A percentile compares a stretch with the other conserved stretches of the same genome.
Evolutionary conservation across 108 stramenopile species (phyloP).

Genomic region (Discostella pseudostelligera): DNA sequence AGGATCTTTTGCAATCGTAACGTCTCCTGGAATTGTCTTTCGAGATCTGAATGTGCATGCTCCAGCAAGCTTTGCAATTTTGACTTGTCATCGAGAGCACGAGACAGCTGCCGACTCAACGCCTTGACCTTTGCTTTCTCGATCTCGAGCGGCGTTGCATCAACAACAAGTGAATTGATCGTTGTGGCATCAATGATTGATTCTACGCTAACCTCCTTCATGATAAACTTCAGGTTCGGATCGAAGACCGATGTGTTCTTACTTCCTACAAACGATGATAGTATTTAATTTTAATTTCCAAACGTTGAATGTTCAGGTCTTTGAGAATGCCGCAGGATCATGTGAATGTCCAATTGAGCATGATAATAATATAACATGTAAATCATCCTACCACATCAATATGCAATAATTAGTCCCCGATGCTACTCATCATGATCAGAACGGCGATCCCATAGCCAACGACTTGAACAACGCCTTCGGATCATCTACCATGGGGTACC

Average conservation of each 20-base stretch:
- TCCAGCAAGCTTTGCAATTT: constrained; percentile 5
- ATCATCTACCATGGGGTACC: constrained; percentile 35
- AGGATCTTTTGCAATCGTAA: constrained; percentile 4
- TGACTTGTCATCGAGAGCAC: constrained; percentile 2
- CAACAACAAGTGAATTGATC: constrained; percentile 1
- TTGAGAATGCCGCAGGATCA: too few species aligned
- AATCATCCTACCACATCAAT: too few species aligned
- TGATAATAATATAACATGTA: too few species aligned
- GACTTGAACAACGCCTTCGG: constrained; percentile 41
- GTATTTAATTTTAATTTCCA: too few species aligned
- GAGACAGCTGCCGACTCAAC: constrained; percentile 10
- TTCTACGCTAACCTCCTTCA: neutral
- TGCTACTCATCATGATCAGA: too few species aligned
- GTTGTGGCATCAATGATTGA: neutral
- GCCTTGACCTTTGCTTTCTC: constrained; percentile 16
- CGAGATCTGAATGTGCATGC: neutral
- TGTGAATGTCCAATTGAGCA: too few species aligned
- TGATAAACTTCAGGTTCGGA: neutral
- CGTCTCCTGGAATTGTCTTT: constrained; percentile 9
- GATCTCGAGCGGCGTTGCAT: constrained; percentile 13
- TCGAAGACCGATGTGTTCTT: too few species aligned
- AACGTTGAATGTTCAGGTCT: too few species aligned
- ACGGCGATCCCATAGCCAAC: constrained; percentile 22
- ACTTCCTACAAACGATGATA: too few species aligned
- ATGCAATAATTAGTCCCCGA: too few species aligned